phyloP scores from a whole-genome alignment of 306 rosid species.

The Prunus mume region DNA sequence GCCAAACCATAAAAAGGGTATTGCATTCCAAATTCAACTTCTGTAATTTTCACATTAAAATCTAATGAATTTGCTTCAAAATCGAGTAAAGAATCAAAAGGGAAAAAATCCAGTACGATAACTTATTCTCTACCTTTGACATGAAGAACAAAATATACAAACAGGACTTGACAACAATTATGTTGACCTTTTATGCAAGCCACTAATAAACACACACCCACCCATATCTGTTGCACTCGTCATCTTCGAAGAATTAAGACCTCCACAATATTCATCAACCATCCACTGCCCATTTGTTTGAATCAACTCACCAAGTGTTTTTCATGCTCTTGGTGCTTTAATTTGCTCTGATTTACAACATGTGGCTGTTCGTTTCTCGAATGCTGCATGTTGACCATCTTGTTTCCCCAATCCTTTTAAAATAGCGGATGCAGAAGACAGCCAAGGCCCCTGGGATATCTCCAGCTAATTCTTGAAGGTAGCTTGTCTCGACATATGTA shows the following conservation, averaged over 20 bases:
- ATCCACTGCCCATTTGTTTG: constrained; percentile 7
- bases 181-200: constrained; percentile 1
- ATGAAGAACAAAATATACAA: constrained; percentile 1
- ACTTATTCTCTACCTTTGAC: not conserved
- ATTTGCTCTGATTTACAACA: constrained; percentile 11
- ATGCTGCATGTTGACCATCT: constrained; percentile 22
- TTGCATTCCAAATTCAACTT: not conserved
- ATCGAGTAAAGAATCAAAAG: not conserved
- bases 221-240: not conserved
- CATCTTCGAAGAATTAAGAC: not conserved
- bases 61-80: not conserved
- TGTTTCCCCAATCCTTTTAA: constrained; percentile 21
- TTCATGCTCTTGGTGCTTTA: not conserved
- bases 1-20: not conserved
- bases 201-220: not conserved
- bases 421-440: constrained; percentile 27
- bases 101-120: not conserved
- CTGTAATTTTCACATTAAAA: not conserved
- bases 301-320: constrained; percentile 27
- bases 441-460: constrained; percentile 20
- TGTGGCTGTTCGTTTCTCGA: constrained; percentile 13
- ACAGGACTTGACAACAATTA: constrained; percentile 1
- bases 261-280: not conserved
- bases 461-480: constrained; percentile 5
- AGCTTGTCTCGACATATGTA: constrained; percentile 25